phyloP scores from a whole-genome alignment of 768 basidiomycete species.

The Auricularia auricula-judae region DNA sequence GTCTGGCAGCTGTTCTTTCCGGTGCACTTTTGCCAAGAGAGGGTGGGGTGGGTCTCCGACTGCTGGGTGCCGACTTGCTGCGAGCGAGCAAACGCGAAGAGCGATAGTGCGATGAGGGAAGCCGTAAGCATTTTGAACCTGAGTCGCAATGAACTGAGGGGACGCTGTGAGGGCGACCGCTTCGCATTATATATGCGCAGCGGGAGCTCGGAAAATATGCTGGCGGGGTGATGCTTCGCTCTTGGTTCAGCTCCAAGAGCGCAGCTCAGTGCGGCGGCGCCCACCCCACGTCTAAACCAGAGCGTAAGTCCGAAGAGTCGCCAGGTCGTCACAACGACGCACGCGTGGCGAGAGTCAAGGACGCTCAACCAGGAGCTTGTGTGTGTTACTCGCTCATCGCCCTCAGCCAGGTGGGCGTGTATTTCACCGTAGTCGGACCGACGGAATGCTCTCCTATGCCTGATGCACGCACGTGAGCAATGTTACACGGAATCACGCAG shows the following conservation, averaged over 20 bases:
- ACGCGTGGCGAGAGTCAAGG: too few relatives aligned
- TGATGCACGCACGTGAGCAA: background rate
- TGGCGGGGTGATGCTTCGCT: too few relatives aligned
- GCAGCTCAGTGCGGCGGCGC: too few relatives aligned
- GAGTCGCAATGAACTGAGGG: background rate
- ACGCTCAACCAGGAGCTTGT: too few relatives aligned
- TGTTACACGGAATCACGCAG: background rate
- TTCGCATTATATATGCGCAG: too few relatives aligned
- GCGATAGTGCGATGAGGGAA: conserved; percentile 6
- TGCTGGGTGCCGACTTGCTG: conserved; percentile 14
- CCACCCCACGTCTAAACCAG: too few relatives aligned
- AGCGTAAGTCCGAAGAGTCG: too few relatives aligned
- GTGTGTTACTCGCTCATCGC: too few relatives aligned
- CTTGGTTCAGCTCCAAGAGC: too few relatives aligned
- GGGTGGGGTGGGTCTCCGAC: conserved; percentile 12
- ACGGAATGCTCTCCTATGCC: background rate
- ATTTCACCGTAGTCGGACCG: background rate
- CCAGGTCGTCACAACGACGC: too few relatives aligned
- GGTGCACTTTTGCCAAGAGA: conserved; percentile 15
- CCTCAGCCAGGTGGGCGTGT: background rate
- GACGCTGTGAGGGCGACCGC: background rate
- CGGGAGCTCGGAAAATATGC: too few relatives aligned
- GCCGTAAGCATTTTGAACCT: conserved; percentile 8
- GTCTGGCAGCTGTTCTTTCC: conserved; percentile 5
- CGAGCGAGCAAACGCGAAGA: conserved; percentile 8